A percentile compares a stretch with the other conserved stretches of the same genome.
phyloP scores from a whole-genome alignment of 306 rosid genomes.

The Quercus bicolor region DNA sequence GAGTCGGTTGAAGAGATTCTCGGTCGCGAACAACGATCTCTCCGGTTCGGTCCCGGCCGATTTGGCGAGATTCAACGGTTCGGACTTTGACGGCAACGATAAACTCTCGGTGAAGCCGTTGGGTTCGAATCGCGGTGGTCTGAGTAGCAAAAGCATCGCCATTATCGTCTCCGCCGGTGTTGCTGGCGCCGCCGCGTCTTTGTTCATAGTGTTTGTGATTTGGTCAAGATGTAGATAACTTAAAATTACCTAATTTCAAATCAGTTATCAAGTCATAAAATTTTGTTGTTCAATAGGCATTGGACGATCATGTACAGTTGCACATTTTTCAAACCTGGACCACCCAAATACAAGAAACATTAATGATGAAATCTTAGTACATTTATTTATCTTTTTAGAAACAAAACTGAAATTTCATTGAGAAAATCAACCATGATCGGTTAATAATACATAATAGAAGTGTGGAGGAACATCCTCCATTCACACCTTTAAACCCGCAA shows the following conservation, averaged over 20 bases:
- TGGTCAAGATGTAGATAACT: conserved; percentile 21
- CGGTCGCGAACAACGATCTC: conserved; percentile 43
- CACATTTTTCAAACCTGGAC: neutral
- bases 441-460: too few relatives aligned
- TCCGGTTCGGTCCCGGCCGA: conserved; percentile 43
- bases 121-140: conserved; percentile 43
- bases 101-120: conserved; percentile 49
- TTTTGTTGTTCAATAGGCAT: neutral
- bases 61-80: conserved; percentile 22
- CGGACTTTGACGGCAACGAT: conserved; percentile 38
- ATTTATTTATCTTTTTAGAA: too few relatives aligned
- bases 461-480: too few relatives aligned
- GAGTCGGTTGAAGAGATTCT: conserved; percentile 43
- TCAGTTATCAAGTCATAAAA: neutral
- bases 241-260: neutral
- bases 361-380: neutral
- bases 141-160: conserved; percentile 41
- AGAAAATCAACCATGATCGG: too few relatives aligned
- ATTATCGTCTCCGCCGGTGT: conserved; percentile 50
- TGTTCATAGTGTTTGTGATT: conserved; percentile 35
- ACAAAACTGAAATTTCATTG: too few relatives aligned
- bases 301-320: neutral
- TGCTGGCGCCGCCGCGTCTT: conserved; percentile 43
- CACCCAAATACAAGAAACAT: neutral
- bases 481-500: too few relatives aligned